These are phyloP conservation scores for Syzygium grande DNA, from an alignment of 345 rosid genomes.

Conservation along the genomic window DNA sequence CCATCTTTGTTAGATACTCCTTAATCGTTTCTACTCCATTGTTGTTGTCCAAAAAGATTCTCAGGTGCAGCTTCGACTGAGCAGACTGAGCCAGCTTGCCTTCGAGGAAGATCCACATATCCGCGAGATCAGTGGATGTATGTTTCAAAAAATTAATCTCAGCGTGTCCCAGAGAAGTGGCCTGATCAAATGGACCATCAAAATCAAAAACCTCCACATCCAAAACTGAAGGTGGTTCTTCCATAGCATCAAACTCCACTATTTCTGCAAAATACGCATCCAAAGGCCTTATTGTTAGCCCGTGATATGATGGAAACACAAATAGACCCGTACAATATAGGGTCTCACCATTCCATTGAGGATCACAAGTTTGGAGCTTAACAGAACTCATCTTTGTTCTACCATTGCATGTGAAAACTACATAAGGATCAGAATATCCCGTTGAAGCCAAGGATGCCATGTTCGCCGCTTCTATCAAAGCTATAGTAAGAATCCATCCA, in stretches of 20 bases:
- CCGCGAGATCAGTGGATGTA: slow-evolving; percentile 61
- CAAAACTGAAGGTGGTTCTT: slow-evolving; percentile 86
- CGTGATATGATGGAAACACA: background rate
- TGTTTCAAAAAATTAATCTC: slow-evolving; percentile 83
- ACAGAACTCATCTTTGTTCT: slow-evolving; percentile 80
- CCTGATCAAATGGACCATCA: slow-evolving; percentile 88
- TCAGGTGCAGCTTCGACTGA: slow-evolving; percentile 66
- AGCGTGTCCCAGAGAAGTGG: slow-evolving; percentile 78
- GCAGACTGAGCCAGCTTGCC: slow-evolving; percentile 83
- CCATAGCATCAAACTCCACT: slow-evolving; percentile 92
- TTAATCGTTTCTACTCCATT: slow-evolving; percentile 69
- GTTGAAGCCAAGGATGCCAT: slow-evolving; percentile 53
- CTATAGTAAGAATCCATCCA: slow-evolving; percentile 91
- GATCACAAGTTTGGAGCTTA: slow-evolving; percentile 66
- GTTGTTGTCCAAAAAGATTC: slow-evolving; percentile 74
- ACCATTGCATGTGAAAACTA: slow-evolving; percentile 78
- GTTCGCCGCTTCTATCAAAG: slow-evolving; percentile 65
- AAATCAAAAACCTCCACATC: slow-evolving; percentile 88
- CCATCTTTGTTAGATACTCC: slow-evolving; percentile 73
- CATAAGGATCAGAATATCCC: slow-evolving; percentile 65
- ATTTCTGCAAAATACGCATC: slow-evolving; percentile 42
- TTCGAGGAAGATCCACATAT: slow-evolving; percentile 67
- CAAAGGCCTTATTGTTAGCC: background rate
- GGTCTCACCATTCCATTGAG: slow-evolving; percentile 80
- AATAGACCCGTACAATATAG: background rate